Percentiles rank a stretch among this genome's conserved stretches.
phyloP scores from a whole-genome alignment of 2,329 filamentous ascomycete genomes.

The Gnomoniopsis sp. region DNA sequence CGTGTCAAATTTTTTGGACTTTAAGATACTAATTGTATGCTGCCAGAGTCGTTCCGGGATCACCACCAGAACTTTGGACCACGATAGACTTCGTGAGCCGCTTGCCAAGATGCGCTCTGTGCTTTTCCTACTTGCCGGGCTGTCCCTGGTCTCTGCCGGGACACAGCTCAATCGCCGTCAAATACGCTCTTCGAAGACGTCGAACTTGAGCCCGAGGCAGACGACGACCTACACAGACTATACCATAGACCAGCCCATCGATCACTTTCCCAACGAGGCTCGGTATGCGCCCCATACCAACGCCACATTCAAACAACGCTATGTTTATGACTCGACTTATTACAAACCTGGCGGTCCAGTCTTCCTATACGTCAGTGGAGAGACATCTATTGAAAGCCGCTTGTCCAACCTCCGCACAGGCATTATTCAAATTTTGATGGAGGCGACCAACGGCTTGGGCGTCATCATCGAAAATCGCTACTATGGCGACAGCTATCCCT shows the following conservation, averaged over 20 bases:
- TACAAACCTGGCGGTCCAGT: slow-evolving; percentile 50
- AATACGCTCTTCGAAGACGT: not conserved
- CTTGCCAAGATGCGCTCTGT: slow-evolving; percentile 5
- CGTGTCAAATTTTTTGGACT: not conserved
- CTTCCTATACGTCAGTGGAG: slow-evolving; percentile 30
- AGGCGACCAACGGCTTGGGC: slow-evolving; percentile 49
- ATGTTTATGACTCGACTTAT: slow-evolving; percentile 50
- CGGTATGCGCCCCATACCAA: slow-evolving; percentile 38
- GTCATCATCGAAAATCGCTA: slow-evolving; percentile 52
- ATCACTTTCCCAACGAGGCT: slow-evolving; percentile 41
- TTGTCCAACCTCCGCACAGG: slow-evolving; percentile 29
- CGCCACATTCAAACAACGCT: slow-evolving; percentile 52
- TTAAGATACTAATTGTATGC: not conserved
- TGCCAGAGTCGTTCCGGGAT: not conserved
- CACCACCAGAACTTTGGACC: not conserved
- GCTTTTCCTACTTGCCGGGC: not conserved
- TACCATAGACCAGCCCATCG: slow-evolving; percentile 36
- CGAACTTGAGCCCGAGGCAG: not conserved
- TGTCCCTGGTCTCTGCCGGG: slow-evolving; percentile 12
- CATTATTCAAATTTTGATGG: slow-evolving; percentile 51
- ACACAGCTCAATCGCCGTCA: not conserved
- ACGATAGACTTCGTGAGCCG: not conserved
- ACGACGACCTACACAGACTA: slow-evolving; percentile 22
- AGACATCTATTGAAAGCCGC: slow-evolving; percentile 27
- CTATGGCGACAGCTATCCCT: slow-evolving; percentile 47